phyloP scores from a whole-genome alignment of 148 eudicot genomes.

The Pharnaceum exiguum region DNA sequence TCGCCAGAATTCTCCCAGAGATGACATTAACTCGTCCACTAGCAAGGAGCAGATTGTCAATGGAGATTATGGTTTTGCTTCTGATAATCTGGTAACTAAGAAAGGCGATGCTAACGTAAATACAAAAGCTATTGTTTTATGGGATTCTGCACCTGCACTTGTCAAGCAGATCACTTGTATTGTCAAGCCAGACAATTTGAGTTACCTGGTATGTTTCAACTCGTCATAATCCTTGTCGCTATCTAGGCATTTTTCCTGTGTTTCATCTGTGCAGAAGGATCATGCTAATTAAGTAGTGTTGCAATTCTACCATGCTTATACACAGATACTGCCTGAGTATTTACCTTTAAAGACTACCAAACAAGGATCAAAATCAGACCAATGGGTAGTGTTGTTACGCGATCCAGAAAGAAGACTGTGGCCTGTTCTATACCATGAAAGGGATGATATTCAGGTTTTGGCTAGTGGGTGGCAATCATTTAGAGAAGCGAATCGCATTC shows the following conservation, averaged over 20 bases:
- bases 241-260: no score
- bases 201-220: slow-evolving; percentile 38
- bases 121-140: slow-evolving; percentile 31
- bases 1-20: background rate
- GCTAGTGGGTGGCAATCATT: slow-evolving; percentile 47
- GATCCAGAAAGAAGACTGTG: slow-evolving; percentile 38
- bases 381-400: slow-evolving; percentile 31
- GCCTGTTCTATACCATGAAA: slow-evolving; percentile 43
- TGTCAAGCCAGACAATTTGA: slow-evolving; percentile 15
- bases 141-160: slow-evolving; percentile 5
- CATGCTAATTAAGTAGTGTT: background rate
- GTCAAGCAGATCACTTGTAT: slow-evolving; percentile 14
- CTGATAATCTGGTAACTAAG: background rate
- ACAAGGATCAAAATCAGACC: slow-evolving; percentile 1
- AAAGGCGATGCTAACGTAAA: slow-evolving; percentile 23
- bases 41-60: background rate
- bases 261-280: no score
- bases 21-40: background rate
- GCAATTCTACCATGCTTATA: background rate
- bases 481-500: slow-evolving; percentile 30
- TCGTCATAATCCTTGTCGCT: no score
- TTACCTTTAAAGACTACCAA: slow-evolving; percentile 18
- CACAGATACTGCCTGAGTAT: slow-evolving; percentile 44
- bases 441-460: slow-evolving; percentile 21
- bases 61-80: background rate